Evolutionary conservation across 2,329 filamentous ascomycete species (phyloP), one percentile per base, ranked within the genome.

Genomic region (Ceratocystis diversiconidia): DNA sequence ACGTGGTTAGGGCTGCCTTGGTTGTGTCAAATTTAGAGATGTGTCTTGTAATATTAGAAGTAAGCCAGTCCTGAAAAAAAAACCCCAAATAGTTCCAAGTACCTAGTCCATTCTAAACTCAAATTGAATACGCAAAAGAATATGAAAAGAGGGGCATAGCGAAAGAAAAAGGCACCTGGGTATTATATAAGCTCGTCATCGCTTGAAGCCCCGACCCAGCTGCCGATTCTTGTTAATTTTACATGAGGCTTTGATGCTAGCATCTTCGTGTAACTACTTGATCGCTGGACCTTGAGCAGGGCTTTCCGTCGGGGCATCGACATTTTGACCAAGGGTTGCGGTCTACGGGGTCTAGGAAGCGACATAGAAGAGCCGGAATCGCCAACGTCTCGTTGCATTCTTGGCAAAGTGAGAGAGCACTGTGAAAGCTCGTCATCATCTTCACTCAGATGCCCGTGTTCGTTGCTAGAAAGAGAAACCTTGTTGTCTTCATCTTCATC

Each of bases 151-250:
- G 10, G 36, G 5, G 5, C 10, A 52, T 25, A 50, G 2, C 6
- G 12, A 52, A 28, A 10, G 22, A 28, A 52, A 28, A 5, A 12
- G 5, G 2, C 22, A 25, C 17, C 15, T 15, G 30, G 6, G 30
- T 25, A 67, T 64, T 15, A 67, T 41, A 52, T 52, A 28, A 52
- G 48, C 22, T 67, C 66, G 8, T 67, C 66, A 36, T 67, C 66
- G 28, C 66, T 67, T 10, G 55, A 62, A 32, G 44, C 62, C 6
- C 28, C 66, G n/a, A 22, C 30, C 66, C 66, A 67, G n/a, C 15
- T 41, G 5, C 66, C 62, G 2, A 67, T 65, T 8, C 25, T 62
- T 6, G 62, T 65, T 28, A 67, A 30, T 32, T 22, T 59, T 15
- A 44, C 36, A 10, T 17, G 22, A 17, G 55, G 28, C 8, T n/a